Evolutionary conservation across 257 asterid genomes (phyloP).

Genomic region (Misopates orontium): DNA sequence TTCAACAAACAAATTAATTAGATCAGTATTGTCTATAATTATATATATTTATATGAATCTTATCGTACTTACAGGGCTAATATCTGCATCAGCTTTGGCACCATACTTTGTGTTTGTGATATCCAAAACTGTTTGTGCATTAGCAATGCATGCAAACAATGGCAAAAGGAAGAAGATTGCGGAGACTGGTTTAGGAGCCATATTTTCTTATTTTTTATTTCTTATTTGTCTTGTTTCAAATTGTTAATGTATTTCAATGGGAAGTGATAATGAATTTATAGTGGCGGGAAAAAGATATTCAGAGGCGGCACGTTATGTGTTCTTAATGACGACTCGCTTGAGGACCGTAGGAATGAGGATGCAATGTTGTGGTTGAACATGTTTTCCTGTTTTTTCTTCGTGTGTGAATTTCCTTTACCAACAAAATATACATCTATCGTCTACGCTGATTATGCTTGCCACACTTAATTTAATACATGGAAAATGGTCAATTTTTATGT

Average conservation of each 20-base stretch:
- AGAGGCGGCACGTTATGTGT: neutral
- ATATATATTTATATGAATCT: too few relatives aligned
- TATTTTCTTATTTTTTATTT: neutral
- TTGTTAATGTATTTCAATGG: too few relatives aligned
- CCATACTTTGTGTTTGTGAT: too few relatives aligned
- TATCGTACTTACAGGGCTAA: too few relatives aligned
- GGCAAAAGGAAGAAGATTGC: neutral
- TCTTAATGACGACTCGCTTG: neutral
- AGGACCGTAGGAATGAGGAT: neutral
- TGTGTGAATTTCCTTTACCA: neutral
- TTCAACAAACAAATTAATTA: too few relatives aligned
- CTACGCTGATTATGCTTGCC: too few relatives aligned
- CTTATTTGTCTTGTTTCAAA: neutral
- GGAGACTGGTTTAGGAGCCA: slow-evolving; percentile 22
- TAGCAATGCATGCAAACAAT: too few relatives aligned
- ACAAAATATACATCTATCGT: neutral
- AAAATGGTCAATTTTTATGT: neutral
- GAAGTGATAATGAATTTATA: neutral
- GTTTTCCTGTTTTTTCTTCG: neutral
- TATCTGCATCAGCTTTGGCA: too few relatives aligned
- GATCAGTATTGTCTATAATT: too few relatives aligned
- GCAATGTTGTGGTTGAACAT: neutral
- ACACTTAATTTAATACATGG: neutral
- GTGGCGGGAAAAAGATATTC: neutral
- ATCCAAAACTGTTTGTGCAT: too few relatives aligned